phyloP scores from a whole-genome alignment of 352 stramenopile species.

The Phytopythium ostracodes region DNA sequence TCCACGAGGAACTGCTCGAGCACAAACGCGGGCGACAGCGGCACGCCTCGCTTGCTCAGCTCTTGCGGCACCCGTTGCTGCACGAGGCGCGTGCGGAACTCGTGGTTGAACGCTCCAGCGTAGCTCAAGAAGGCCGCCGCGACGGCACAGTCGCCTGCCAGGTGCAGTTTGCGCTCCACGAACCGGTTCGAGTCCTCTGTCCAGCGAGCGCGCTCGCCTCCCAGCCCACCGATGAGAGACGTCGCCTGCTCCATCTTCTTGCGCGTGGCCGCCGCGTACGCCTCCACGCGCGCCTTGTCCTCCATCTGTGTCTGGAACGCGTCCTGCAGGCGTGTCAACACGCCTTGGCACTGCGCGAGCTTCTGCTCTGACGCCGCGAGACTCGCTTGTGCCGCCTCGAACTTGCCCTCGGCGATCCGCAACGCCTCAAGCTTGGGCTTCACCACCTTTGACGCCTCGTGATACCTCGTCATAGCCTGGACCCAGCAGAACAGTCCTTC shows the following conservation, averaged over 20 bases:
- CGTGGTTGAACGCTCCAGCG: conserved; percentile 88
- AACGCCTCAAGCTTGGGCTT: conserved; percentile 92
- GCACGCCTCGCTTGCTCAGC: conserved; percentile 59
- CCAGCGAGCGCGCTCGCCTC: conserved; percentile 82
- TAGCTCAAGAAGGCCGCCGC: conserved; percentile 88
- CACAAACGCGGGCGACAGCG: conserved; percentile 52
- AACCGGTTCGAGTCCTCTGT: conserved; percentile 88
- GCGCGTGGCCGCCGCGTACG: conserved; percentile 72
- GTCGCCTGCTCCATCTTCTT: conserved; percentile 91
- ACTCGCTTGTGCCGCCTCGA: conserved; percentile 77
- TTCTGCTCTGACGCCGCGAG: conserved; percentile 73
- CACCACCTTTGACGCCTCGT: conserved; percentile 91
- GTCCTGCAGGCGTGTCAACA: conserved; percentile 66
- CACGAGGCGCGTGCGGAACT: conserved; percentile 65
- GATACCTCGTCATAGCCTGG: conserved; percentile 90
- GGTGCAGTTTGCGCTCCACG: conserved; percentile 67
- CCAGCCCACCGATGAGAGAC: conserved; percentile 82
- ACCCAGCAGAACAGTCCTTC: conserved; percentile 90
- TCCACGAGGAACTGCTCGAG: conserved; percentile 78
- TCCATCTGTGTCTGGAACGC: conserved; percentile 90
- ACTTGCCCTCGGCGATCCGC: conserved; percentile 80
- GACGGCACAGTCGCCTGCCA: conserved; percentile 86
- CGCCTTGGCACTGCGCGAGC: conserved; percentile 54
- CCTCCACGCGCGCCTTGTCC: conserved; percentile 85
- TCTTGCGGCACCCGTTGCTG: conserved; percentile 62